phyloP scores from a whole-genome alignment of 768 basidiomycete genomes.

The Pleurotus pulmonarius region DNA sequence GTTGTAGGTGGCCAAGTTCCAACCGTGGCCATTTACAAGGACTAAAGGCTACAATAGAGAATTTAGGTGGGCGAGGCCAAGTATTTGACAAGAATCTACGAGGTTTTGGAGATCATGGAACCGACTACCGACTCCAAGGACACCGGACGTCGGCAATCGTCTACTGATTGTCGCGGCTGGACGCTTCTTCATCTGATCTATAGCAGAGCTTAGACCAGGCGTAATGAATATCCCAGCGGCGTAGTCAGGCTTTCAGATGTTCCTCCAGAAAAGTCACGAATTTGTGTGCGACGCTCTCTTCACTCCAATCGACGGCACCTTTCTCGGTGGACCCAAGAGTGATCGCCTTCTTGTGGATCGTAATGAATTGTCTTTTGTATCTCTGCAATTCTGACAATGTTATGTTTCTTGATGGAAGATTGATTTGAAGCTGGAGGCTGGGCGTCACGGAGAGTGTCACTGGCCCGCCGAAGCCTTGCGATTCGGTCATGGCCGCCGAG shows the following conservation, averaged over 20 bases:
- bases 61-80: too few species aligned
- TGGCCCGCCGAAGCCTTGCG: slow-evolving; percentile 48
- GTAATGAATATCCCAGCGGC: background rate
- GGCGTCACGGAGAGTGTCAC: slow-evolving; percentile 43
- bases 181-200: background rate
- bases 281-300: slow-evolving; percentile 63
- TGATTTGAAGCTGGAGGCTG: slow-evolving; percentile 41
- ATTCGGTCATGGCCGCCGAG: slow-evolving; percentile 63
- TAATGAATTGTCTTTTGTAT: slow-evolving; percentile 87
- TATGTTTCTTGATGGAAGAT: slow-evolving; percentile 64
- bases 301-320: slow-evolving; percentile 74
- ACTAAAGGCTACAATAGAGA: too few species aligned
- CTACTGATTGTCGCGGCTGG: too few species aligned
- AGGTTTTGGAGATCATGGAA: too few species aligned
- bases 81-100: too few species aligned
- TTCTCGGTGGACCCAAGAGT: slow-evolving; percentile 78
- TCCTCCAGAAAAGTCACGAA: slow-evolving; percentile 74
- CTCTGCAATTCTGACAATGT: slow-evolving; percentile 88
- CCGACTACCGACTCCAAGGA: too few species aligned
- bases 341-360: slow-evolving; percentile 85
- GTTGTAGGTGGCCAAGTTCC: too few species aligned
- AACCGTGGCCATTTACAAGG: too few species aligned
- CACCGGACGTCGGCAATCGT: too few species aligned
- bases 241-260: slow-evolving; percentile 44
- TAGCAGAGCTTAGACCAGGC: background rate